Evolutionary conservation across 1,139 yeast species (phyloP).

Genomic region (Pneumocystis carinii): DNA sequence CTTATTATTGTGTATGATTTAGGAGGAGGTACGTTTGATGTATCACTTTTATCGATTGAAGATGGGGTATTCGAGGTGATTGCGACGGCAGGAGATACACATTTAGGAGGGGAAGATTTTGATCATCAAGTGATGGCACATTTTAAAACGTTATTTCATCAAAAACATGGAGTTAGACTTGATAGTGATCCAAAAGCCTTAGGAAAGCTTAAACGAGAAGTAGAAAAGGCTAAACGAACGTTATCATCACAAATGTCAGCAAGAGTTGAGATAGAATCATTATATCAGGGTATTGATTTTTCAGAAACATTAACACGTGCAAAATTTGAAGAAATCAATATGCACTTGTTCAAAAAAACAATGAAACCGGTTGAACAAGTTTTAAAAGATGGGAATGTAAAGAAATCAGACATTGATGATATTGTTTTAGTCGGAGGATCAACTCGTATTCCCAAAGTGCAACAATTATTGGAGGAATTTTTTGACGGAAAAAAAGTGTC

Average conservation of each 20-base stretch:
- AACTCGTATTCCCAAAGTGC: constrained; percentile 95
- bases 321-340: constrained; percentile 83
- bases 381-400: constrained; percentile 71
- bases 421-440: constrained; percentile 95
- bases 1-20: constrained; percentile 86
- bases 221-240: constrained; percentile 92
- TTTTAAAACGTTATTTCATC: constrained; percentile 71
- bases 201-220: constrained; percentile 86
- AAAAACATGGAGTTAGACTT: constrained; percentile 71
- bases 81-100: constrained; percentile 93
- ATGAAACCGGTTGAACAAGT: constrained; percentile 89
- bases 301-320: constrained; percentile 88
- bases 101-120: constrained; percentile 94
- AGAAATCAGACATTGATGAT: constrained; percentile 73
- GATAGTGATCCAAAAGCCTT: constrained; percentile 61
- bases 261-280: constrained; percentile 86
- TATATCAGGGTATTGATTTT: constrained; percentile 89
- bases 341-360: constrained; percentile 75
- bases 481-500: constrained; percentile 89
- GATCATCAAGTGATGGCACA: constrained; percentile 80
- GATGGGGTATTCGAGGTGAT: constrained; percentile 91
- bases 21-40: constrained; percentile 93
- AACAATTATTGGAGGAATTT: constrained; percentile 70
- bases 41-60: constrained; percentile 72
- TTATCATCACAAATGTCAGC: constrained; percentile 80